These are phyloP conservation scores for Cordyceps cateniannulata DNA, from an alignment of 2,329 filamentous ascomycete species.

Conservation along the genomic window DNA sequence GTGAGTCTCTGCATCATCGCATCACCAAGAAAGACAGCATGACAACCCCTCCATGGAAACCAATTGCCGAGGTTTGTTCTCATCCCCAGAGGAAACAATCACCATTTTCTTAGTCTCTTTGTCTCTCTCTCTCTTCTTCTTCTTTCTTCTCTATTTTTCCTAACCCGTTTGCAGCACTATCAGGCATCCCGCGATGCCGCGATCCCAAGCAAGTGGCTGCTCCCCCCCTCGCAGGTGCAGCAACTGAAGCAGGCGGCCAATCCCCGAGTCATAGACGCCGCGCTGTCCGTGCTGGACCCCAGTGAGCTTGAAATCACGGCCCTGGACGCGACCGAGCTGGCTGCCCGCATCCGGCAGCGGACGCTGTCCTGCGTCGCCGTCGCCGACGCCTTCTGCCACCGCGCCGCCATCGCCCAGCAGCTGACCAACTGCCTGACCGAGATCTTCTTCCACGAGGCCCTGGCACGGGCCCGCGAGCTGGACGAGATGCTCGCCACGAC, in stretches of 20 bases:
- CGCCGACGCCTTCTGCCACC: background rate
- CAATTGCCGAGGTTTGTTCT: background rate
- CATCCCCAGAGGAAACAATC: background rate
- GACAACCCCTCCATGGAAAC: background rate
- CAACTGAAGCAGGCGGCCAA: background rate
- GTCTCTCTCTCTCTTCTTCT: background rate
- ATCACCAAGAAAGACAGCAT: background rate
- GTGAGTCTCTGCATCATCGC: background rate
- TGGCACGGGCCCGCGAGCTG: background rate
- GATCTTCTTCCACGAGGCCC: background rate
- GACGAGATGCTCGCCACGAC: constrained; percentile 1
- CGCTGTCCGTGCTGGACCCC: background rate
- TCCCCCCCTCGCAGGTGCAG: background rate
- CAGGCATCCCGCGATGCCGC: background rate
- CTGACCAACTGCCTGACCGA: constrained; percentile 3
- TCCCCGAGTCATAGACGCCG: background rate
- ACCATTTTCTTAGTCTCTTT: background rate
- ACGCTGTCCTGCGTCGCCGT: background rate
- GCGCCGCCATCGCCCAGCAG: constrained; percentile 3
- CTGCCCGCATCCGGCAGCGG: background rate
- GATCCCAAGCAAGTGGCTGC: background rate
- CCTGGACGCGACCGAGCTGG: background rate
- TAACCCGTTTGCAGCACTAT: background rate
- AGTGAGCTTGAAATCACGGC: background rate
- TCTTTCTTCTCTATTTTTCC: background rate